phyloP scores from a whole-genome alignment of 768 basidiomycete species.

The Sarcodon sp. region DNA sequence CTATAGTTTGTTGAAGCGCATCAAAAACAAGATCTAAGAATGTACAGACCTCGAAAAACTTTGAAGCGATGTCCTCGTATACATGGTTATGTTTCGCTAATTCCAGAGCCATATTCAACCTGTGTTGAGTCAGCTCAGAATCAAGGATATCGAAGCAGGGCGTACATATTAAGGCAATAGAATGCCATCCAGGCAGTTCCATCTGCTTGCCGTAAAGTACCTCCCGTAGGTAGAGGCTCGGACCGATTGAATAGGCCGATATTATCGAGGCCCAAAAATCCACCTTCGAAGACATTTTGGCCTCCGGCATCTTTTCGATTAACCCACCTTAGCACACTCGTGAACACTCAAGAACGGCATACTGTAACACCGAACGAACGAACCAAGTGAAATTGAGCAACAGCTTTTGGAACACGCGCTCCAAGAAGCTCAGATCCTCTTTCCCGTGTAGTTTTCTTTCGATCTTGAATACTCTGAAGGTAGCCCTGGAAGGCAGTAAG shows the following conservation, averaged over 20 bases:
- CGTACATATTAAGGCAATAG: slow-evolving; percentile 91
- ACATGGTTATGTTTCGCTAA: slow-evolving; percentile 95
- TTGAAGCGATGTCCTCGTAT: slow-evolving; percentile 98
- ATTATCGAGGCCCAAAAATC: slow-evolving; percentile 96
- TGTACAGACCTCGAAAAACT: slow-evolving; percentile 75
- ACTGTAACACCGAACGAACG: neutral
- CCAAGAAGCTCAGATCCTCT: slow-evolving; percentile 86
- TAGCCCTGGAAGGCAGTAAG: slow-evolving; percentile 48
- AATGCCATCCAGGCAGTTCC: slow-evolving; percentile 99
- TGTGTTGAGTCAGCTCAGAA: slow-evolving; percentile 14
- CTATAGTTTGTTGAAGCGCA: slow-evolving; percentile 20
- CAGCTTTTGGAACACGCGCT: slow-evolving; percentile 97
- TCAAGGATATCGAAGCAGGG: neutral
- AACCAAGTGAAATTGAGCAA: slow-evolving; percentile 95
- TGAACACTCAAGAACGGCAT: neutral
- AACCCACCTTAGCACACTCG: slow-evolving; percentile 61
- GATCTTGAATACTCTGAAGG: slow-evolving; percentile 98
- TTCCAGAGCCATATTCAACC: slow-evolving; percentile 95
- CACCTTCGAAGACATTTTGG: slow-evolving; percentile 96
- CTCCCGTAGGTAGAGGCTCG: slow-evolving; percentile 92
- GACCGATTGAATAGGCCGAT: slow-evolving; percentile 98
- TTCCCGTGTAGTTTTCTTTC: slow-evolving; percentile 89
- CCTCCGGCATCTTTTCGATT: slow-evolving; percentile 95
- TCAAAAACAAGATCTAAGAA: slow-evolving; percentile 1
- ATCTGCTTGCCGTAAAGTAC: slow-evolving; percentile 89